Evolutionary conservation across 2,329 filamentous ascomycete species (phyloP).

Genomic region (Fusarium ramigenum): DNA sequence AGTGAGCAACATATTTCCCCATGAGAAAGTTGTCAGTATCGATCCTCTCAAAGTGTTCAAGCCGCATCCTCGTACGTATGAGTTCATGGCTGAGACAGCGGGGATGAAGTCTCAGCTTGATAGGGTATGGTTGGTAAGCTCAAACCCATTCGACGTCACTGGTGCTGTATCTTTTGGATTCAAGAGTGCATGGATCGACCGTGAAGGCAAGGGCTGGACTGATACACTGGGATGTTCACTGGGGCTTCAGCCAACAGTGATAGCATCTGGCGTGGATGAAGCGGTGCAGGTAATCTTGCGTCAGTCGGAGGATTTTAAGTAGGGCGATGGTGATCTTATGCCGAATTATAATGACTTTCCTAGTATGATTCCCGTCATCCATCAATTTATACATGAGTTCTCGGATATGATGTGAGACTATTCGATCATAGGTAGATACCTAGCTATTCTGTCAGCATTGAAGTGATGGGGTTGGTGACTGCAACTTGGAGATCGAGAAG

Average conservation of each 20-base stretch:
- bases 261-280: slow-evolving; percentile 66
- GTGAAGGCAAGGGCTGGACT: slow-evolving; percentile 69
- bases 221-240: slow-evolving; percentile 65
- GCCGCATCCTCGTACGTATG: slow-evolving; percentile 69
- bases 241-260: slow-evolving; percentile 59
- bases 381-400: neutral
- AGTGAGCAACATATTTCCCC: slow-evolving; percentile 46
- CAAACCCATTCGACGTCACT: slow-evolving; percentile 78
- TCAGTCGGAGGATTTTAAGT: neutral
- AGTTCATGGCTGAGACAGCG: slow-evolving; percentile 62
- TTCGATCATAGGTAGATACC: neutral
- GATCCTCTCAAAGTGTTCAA: slow-evolving; percentile 71
- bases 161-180: slow-evolving; percentile 71
- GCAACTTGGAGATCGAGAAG: neutral
- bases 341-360: neutral
- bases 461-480: neutral
- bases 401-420: neutral
- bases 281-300: slow-evolving; percentile 55
- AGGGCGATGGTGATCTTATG: neutral
- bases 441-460: neutral
- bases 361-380: neutral
- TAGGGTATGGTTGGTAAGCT: slow-evolving; percentile 74
- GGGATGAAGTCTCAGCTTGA: slow-evolving; percentile 56
- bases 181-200: slow-evolving; percentile 73
- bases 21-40: slow-evolving; percentile 64